phyloP scores from a whole-genome alignment of 192 early-diverging fungal genomes.

The Linnemannia elongata region DNA sequence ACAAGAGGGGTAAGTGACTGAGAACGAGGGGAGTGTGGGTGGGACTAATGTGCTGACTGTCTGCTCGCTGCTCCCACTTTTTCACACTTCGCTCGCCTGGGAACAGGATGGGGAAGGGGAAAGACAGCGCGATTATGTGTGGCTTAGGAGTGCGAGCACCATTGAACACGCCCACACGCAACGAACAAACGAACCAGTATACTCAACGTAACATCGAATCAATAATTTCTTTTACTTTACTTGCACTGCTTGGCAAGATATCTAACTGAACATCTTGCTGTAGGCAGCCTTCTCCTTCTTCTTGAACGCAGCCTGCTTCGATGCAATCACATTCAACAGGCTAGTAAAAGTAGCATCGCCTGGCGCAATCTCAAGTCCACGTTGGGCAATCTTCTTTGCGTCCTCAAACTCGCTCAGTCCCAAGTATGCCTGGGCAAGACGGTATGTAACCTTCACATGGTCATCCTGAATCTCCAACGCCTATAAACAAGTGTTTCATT shows the following conservation, averaged over 20 bases:
- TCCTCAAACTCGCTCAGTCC: constrained; percentile 58
- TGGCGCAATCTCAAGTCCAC: constrained; percentile 47
- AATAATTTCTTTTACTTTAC: background rate
- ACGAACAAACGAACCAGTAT: too few relatives aligned
- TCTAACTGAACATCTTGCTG: constrained; percentile 54
- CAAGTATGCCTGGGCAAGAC: constrained; percentile 60
- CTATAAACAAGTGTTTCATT: constrained; percentile 8
- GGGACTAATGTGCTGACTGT: too few relatives aligned
- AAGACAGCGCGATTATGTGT: too few relatives aligned
- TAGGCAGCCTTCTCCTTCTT: constrained; percentile 56
- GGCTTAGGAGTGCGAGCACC: too few relatives aligned
- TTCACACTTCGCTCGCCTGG: too few relatives aligned
- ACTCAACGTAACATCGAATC: too few relatives aligned
- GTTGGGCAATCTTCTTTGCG: constrained; percentile 44
- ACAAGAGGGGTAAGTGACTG: background rate
- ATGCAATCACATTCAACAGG: constrained; percentile 34
- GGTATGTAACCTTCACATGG: constrained; percentile 59
- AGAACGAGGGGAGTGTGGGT: too few relatives aligned
- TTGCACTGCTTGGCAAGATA: background rate
- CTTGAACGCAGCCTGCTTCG: constrained; percentile 46
- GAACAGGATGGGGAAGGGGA: too few relatives aligned
- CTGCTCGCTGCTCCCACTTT: too few relatives aligned
- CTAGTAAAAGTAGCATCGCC: constrained; percentile 50
- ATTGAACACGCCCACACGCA: too few relatives aligned
- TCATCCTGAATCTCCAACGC: constrained; percentile 44